These are phyloP conservation scores for Streptanthus diversifolius DNA, from an alignment of 345 rosid species.

Conservation along the genomic window DNA sequence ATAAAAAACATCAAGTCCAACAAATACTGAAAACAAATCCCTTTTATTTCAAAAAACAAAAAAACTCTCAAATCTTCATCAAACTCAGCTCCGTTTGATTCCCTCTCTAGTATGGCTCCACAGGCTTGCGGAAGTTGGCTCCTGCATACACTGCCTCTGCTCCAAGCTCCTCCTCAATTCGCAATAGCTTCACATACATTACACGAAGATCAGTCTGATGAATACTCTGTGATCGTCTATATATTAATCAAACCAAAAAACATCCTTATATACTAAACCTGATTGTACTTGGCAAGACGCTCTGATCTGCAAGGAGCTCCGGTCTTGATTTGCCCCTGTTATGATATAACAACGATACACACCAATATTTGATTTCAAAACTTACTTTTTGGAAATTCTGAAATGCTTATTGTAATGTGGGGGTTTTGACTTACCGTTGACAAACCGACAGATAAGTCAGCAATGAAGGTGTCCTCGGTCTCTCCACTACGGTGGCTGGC, in stretches of 20 bases:
- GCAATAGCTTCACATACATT: conserved; percentile 46
- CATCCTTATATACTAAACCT: conserved; percentile 40
- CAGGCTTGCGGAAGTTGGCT: conserved; percentile 67
- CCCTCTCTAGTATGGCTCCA: conserved; percentile 58
- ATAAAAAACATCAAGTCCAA: conserved; percentile 5
- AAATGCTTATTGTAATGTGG: neutral
- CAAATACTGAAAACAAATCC: neutral
- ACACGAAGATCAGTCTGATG: neutral
- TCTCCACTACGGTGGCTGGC: conserved; percentile 98
- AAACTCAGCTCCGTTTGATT: conserved; percentile 6
- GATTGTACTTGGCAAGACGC: conserved; percentile 94
- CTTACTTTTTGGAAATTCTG: neutral
- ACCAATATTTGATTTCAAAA: neutral
- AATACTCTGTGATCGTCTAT: neutral
- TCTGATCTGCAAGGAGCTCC: conserved; percentile 99
- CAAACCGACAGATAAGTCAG: conserved; percentile 91
- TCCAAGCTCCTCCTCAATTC: conserved; percentile 92
- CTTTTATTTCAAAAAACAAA: neutral
- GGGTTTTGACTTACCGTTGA: conserved; percentile 53
- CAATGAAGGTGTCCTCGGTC: conserved; percentile 96
- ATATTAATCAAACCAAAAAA: neutral
- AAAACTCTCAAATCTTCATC: neutral
- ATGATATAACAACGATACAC: neutral
- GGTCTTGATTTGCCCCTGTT: conserved; percentile 92
- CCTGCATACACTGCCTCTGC: conserved; percentile 80